Base-by-base conservation (phyloP, 768 basidiomycete species). In the Crepidotus variabilis region DNA sequence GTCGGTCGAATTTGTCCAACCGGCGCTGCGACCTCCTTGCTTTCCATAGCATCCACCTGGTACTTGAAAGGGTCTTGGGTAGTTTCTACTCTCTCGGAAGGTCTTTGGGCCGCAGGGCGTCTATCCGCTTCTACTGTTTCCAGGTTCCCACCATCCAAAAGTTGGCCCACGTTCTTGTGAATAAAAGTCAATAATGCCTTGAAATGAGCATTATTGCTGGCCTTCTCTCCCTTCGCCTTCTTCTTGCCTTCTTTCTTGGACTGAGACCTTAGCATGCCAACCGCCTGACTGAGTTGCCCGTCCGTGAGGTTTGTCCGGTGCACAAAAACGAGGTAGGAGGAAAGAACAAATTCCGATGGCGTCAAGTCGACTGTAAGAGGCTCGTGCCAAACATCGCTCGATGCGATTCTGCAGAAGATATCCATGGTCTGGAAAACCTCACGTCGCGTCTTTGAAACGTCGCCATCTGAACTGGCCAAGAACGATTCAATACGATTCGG, bases 281-380 rank as follows among this genome's bases (percentile, higher is more conserved):
- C 69, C 0, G 78, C 78, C 14, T 72, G 71, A 8, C 76, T 72
- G 33, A 81, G 69, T 54, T 82, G 78, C 1, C 65, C 64, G 28
- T 76, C 66, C 0, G 74, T 72, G 6, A 75, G 51, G 2, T 51
- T 61, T 39, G 63, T 39, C 35, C 70, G 66, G 58, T 74, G 68
- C 39, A 72, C 53, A 53, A 69, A 66, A 18, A 84, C 73, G 58
- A 81, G 63, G 54, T 75, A 69, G 18, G 67, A 72, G 0, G 73
- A 67, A 71, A 77, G 75, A 54, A 81, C 72, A 21, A 67, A 67
- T 43, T 69, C 68, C 11, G 60, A 53, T 9, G 64, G 61, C 3
- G 54, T 54, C 6, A 67, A 51, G 10, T 61, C 45, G 6, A 50
- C 47, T 1, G 43, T 22, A 2, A 74, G 36, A 0, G 57, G 48